A percentile compares a stretch with the other conserved stretches of the same genome.
Conservation (phyloP, 257 asterid species). For the Sherardia arvensis region DNA sequence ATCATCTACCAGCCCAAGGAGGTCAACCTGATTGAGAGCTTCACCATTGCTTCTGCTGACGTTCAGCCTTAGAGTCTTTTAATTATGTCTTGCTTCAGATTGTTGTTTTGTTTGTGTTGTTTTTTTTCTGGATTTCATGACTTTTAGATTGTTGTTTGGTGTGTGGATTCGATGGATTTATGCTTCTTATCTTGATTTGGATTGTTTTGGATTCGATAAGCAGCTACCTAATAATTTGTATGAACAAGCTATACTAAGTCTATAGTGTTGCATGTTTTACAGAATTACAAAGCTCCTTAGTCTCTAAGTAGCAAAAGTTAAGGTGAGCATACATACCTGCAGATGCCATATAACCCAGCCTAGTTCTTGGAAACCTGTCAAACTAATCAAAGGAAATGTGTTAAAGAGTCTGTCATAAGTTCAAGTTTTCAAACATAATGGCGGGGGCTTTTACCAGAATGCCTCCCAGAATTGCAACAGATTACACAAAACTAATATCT, state of each 20-base stretch:
- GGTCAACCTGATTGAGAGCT: not conserved
- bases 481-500: too few species aligned
- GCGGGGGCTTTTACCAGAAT: not conserved
- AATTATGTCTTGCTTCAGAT: not conserved
- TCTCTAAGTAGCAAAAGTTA: not conserved
- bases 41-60: not conserved
- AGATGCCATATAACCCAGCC: not conserved
- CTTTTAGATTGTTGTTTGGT: not conserved
- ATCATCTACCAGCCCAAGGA: slow-evolving; percentile 48
- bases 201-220: not conserved
- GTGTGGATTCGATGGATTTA: too few species aligned
- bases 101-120: not conserved
- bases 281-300: not conserved
- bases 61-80: not conserved
- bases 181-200: not conserved
- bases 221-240: not conserved
- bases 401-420: not conserved
- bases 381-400: not conserved
- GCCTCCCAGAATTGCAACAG: not conserved
- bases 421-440: not conserved
- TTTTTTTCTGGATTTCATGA: too few species aligned
- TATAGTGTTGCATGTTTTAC: not conserved
- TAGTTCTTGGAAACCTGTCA: not conserved
- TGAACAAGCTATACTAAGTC: not conserved
- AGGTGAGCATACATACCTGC: not conserved